Evolutionary conservation across 2,329 filamentous ascomycete genomes (phyloP).

Genomic region (Colletotrichum kahawae): DNA sequence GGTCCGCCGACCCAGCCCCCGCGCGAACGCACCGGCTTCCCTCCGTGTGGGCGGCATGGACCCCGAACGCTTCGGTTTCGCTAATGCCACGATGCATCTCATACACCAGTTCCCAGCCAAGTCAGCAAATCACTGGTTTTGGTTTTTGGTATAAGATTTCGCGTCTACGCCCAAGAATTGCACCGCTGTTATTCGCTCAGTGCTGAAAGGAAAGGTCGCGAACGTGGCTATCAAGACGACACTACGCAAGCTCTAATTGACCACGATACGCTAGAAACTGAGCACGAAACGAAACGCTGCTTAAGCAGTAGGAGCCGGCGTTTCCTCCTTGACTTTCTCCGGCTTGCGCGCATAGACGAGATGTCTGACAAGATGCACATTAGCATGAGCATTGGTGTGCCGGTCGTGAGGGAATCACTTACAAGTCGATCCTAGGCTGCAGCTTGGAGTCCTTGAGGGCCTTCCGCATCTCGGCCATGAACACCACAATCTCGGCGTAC

Average conservation of each 20-base stretch:
- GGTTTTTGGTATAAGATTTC: no score
- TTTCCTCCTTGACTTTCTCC: background rate
- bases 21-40: background rate
- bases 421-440: background rate
- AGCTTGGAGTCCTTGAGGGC: background rate
- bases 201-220: background rate
- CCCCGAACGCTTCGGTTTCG: background rate
- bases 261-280: background rate
- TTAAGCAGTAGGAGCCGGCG: background rate
- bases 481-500: conserved; percentile 27
- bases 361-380: background rate
- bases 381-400: no score
- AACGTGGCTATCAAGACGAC: no score
- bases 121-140: fast-evolving
- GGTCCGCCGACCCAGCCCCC: background rate
- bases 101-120: fast-evolving
- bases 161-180: background rate
- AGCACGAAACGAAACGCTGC: background rate
- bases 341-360: conserved; percentile 6
- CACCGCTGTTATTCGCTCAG: background rate
- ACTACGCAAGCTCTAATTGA: no score
- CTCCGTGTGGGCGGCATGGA: background rate
- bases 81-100: background rate
- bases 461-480: conserved; percentile 26
- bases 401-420: background rate